Evolutionary conservation across 2,329 filamentous ascomycete genomes (phyloP).

Genomic region (Sclerotinia borealis): DNA sequence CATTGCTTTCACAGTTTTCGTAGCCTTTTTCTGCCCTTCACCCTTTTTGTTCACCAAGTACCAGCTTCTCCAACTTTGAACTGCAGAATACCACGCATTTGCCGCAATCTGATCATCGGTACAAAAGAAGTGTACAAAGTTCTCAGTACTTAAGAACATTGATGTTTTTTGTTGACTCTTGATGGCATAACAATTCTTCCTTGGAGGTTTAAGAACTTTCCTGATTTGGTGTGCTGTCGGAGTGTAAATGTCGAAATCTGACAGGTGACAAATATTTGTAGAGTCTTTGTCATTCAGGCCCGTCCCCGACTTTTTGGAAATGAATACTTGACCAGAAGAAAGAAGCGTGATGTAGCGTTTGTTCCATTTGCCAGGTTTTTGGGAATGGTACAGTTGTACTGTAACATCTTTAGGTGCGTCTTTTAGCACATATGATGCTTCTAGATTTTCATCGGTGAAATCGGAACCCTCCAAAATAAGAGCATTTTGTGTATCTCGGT

Average conservation of each 20-base stretch:
- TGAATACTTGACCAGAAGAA: slow-evolving; percentile 62
- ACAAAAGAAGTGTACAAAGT: slow-evolving; percentile 89
- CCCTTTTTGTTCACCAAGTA: slow-evolving; percentile 71
- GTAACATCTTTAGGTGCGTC: slow-evolving; percentile 60
- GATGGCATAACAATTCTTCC: slow-evolving; percentile 77
- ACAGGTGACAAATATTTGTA: slow-evolving; percentile 71
- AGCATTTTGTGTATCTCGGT: slow-evolving; percentile 69
- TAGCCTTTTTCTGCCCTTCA: slow-evolving; percentile 30
- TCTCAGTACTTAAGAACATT: slow-evolving; percentile 74
- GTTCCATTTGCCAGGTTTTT: slow-evolving; percentile 78
- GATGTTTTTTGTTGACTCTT: slow-evolving; percentile 87
- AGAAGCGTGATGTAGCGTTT: slow-evolving; percentile 75
- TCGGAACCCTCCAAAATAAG: slow-evolving; percentile 61
- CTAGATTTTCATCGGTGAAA: slow-evolving; percentile 52
- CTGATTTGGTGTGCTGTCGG: slow-evolving; percentile 62
- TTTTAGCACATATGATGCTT: slow-evolving; percentile 56
- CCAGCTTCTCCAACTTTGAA: slow-evolving; percentile 87
- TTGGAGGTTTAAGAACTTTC: slow-evolving; percentile 74
- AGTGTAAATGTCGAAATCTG: slow-evolving; percentile 87
- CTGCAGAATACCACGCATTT: slow-evolving; percentile 59
- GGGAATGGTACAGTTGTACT: slow-evolving; percentile 73
- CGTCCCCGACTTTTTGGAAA: slow-evolving; percentile 64
- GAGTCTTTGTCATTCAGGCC: slow-evolving; percentile 58
- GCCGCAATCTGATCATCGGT: slow-evolving; percentile 66
- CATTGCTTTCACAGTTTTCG: slow-evolving; percentile 21